Evolutionary conservation across 2,329 filamentous ascomycete genomes (phyloP).

Genomic region (Ophiocordyceps polyrhachis-furcata): DNA sequence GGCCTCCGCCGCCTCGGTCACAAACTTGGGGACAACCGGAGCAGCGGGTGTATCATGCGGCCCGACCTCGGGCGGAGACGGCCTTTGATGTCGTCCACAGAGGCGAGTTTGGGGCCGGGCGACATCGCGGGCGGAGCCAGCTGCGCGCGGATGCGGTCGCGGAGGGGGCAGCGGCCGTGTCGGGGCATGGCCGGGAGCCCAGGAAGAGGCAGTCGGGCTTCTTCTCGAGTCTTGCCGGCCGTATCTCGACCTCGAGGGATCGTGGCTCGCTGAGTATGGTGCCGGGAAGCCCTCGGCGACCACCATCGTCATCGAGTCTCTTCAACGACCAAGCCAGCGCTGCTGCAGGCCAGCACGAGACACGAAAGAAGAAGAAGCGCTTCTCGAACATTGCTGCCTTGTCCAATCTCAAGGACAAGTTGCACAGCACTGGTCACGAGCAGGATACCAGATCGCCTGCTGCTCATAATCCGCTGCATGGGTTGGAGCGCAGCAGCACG

Average conservation of each 20-base stretch:
- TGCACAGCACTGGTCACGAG: conserved; percentile 8
- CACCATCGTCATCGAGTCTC: conserved; percentile 1
- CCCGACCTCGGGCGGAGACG: conserved; percentile 8
- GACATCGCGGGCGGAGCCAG: background rate
- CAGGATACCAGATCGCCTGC: background rate
- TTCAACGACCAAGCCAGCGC: conserved; percentile 1
- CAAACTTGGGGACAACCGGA: conserved; percentile 4
- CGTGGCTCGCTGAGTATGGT: conserved; percentile 1
- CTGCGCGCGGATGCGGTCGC: background rate
- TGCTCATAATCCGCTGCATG: conserved; percentile 3
- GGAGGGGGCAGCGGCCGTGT: conserved; percentile 18
- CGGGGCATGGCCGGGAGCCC: conserved; percentile 17
- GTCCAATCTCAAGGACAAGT: conserved; percentile 13
- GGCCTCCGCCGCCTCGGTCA: conserved; percentile 1
- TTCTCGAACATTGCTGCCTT: conserved; percentile 21
- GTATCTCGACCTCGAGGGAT: conserved; percentile 9
- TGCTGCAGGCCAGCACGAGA: conserved; percentile 1
- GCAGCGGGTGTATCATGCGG: conserved; percentile 4
- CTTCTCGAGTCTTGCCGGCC: conserved; percentile 12
- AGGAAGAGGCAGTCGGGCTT: conserved; percentile 21
- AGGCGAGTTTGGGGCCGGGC: conserved; percentile 13
- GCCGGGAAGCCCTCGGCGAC: conserved; percentile 1
- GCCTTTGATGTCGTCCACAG: conserved; percentile 10
- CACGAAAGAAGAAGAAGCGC: conserved; percentile 23
- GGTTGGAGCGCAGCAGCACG: conserved; percentile 8